Base-by-base conservation (phyloP, 805 yeast species). In the Allodekkera sacchari region DNA sequence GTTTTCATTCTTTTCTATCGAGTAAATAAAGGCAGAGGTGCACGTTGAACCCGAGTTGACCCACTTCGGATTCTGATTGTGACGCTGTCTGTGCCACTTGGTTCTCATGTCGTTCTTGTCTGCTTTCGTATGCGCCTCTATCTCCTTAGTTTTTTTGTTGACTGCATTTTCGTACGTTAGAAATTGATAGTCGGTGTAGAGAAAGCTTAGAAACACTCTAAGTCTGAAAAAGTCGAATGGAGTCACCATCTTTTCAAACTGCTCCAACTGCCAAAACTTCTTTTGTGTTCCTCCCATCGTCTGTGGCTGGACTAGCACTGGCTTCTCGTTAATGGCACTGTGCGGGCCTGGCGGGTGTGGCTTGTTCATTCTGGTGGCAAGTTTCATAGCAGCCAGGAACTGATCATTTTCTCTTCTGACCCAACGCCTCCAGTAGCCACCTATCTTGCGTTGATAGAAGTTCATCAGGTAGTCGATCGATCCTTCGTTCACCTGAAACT, bases 371-470 rank as follows among this genome's bases (percentile, higher is more conserved):
- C 32, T 25, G 2, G 27, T 33, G 5, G 42, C 41, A 9, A 48
- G 19, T 8, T 45, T 42, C 42, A 53, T 40, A 5, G 43, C 38
- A n/a, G 33, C 35, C 14, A 45, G 33, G 4, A 51, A 29, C 27
- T 47, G 50, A 16, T 33, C 18, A 20, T 39, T 45, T 25, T 38
- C 57, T 25, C 71, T 70, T 31, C 68, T 64, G 36, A 64, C 71
- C 74, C 94, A 70, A 25, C 88, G 63, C 32, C 74, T 67, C 97
- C 97, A 89, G 59, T 92, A 89, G 3, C 85, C 81, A 3, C 83
- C 94, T 23, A 85, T 70, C 28, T 68, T 64, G 15, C 63, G 59
- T 34, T 62, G 59, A 58, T 84, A 92, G 34, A 62, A 56, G 31
- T 64, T 54, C 14, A 77, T 59, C 25, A 88, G 45, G 3, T 61